Conservation (phyloP, 768 basidiomycete genomes). For the Tulasnella sp. region DNA sequence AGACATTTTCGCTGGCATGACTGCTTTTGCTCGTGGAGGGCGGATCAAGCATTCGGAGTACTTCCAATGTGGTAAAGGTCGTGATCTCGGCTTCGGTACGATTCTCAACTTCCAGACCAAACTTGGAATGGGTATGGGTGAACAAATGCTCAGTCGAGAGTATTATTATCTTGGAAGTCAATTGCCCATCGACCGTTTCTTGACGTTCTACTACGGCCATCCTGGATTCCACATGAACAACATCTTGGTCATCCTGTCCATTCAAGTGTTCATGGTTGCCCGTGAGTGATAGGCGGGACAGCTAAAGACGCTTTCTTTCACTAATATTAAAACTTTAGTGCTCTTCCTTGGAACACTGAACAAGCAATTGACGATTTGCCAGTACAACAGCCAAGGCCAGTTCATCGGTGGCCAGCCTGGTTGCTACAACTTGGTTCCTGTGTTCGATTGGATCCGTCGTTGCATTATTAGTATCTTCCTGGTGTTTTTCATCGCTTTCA, state of each 20-base stretch:
- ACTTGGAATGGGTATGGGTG: slow-evolving; percentile 99
- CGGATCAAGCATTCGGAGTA: slow-evolving; percentile 99
- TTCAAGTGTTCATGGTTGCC: slow-evolving; percentile 91
- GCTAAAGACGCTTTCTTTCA: slow-evolving; percentile 15
- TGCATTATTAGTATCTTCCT: slow-evolving; percentile 98
- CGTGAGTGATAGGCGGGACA: slow-evolving; percentile 50
- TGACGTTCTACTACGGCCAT: slow-evolving; percentile 99
- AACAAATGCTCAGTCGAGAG: slow-evolving; percentile 98
- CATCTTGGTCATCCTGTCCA: slow-evolving; percentile 95
- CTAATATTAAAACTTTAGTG: slow-evolving; percentile 51
- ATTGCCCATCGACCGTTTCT: slow-evolving; percentile 94
- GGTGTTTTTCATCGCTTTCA: slow-evolving; percentile 95
- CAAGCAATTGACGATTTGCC: slow-evolving; percentile 72
- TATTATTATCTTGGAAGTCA: slow-evolving; percentile 99
- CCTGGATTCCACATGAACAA: slow-evolving; percentile 99
- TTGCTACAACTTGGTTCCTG: slow-evolving; percentile 91
- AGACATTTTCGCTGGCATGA: slow-evolving; percentile 99
- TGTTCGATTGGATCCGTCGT: slow-evolving; percentile 91
- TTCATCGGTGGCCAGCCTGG: slow-evolving; percentile 75
- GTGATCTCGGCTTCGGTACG: slow-evolving; percentile 97
- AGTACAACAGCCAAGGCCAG: slow-evolving; percentile 66
- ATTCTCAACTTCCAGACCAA: slow-evolving; percentile 99
- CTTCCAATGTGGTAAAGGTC: slow-evolving; percentile 97
- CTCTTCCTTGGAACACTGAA: slow-evolving; percentile 93
- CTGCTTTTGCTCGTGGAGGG: slow-evolving; percentile 92